A percentile compares a stretch with the other conserved stretches of the same genome.
These are phyloP conservation scores for Penicillium sp. DNA, from an alignment of 2,329 filamentous ascomycete species.

Conservation along the genomic window DNA sequence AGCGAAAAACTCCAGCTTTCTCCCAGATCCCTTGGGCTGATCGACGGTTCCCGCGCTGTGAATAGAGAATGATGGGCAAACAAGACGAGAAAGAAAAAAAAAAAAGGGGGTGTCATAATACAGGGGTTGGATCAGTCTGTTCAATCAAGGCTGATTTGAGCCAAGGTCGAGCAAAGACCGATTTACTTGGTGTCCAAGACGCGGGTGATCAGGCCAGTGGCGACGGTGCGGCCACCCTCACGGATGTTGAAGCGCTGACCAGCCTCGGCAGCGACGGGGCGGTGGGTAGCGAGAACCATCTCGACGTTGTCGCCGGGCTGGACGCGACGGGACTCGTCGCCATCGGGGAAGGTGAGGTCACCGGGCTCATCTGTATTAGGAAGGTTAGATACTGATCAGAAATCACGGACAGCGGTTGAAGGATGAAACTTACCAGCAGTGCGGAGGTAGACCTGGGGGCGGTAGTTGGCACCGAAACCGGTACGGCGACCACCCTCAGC, in stretches of 20 bases:
- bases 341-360: slow-evolving; percentile 82
- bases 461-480: slow-evolving; percentile 94
- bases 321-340: slow-evolving; percentile 78
- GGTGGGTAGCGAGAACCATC: slow-evolving; percentile 86
- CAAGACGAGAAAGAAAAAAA: slow-evolving; percentile 35
- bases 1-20: slow-evolving; percentile 39
- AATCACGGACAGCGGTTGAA: slow-evolving; percentile 7
- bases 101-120: slow-evolving; percentile 40
- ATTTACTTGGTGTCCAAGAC: slow-evolving; percentile 57
- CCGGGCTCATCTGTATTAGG: slow-evolving; percentile 61
- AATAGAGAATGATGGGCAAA: slow-evolving; percentile 35
- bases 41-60: slow-evolving; percentile 43
- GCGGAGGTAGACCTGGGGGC: slow-evolving; percentile 92
- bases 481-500: slow-evolving; percentile 98
- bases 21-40: slow-evolving; percentile 35
- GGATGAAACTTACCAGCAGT: slow-evolving; percentile 65
- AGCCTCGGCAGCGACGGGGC: slow-evolving; percentile 83
- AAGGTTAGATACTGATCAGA: background rate
- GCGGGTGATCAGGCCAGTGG: slow-evolving; percentile 79
- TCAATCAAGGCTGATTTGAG: slow-evolving; percentile 1
- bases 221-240: slow-evolving; percentile 90
- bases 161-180: slow-evolving; percentile 13
- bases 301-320: slow-evolving; percentile 99
- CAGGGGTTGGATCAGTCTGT: slow-evolving; percentile 29
- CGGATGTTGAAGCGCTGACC: slow-evolving; percentile 98